Base-by-base conservation (phyloP, 345 rosid species). In the Anacardium occidentale region DNA sequence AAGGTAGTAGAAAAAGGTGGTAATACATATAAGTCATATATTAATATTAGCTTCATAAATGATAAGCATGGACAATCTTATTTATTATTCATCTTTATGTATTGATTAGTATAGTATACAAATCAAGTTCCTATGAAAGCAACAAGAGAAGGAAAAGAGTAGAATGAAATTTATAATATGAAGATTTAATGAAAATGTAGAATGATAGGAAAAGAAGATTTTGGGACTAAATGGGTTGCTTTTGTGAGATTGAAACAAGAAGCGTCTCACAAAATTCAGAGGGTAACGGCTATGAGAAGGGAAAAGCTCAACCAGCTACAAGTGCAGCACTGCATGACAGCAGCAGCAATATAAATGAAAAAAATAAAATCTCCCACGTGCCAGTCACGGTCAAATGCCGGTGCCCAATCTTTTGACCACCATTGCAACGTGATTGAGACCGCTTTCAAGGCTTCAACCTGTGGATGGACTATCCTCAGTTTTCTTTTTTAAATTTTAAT, bases 361-460 rank as follows among this genome's bases (percentile, higher is more conserved):
- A 29, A 29, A 29, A 29, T 37, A 3, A 6, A 40, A 7, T 51
- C 42, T 59, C 76, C 70, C 79, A 75, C 78, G 81, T 77, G 68
- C 75, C 67, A 51, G 52, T 29, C 15, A 13, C 71, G 71, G 84
- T 77, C 84, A 81, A 81, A 77, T 40, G 84, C 62, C 84, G 84
- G 84, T 81, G 84, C 84, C 76, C 54, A 50, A 68, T 73, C 22
- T 13, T 12, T 73, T 70, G 79, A 76, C 79, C 67, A 24, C 45
- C 34, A 10, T 65, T 7, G 4, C 42, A 53, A n/a, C 71, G 48
- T 56, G 71, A 29, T 26, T 44, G 37, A 14, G 53, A 15, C 53
- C 53, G 53, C 53, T n/a, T 50, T 15, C 18, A 13, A 0, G 18
- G 5, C 53, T 29, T 29, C 32, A 29, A 29, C 32, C 32, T 29